These are phyloP conservation scores for Cercospora zeina DNA, from an alignment of 2,329 filamentous ascomycete genomes.

Conservation along the genomic window DNA sequence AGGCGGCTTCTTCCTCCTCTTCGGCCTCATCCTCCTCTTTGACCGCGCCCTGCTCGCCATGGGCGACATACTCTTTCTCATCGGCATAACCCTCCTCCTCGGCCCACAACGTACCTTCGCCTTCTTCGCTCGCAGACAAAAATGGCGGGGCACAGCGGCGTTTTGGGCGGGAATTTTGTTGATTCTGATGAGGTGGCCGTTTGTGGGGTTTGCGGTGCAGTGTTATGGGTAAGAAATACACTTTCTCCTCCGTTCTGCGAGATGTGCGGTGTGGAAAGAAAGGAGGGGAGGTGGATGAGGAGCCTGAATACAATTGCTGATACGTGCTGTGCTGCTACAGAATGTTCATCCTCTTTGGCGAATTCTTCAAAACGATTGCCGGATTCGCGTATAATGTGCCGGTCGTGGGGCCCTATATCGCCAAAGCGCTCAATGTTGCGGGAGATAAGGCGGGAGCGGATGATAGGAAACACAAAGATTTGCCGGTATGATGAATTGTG, in stretches of 20 bases:
- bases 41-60: slow-evolving; percentile 97
- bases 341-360: slow-evolving; percentile 89
- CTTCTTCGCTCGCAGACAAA: slow-evolving; percentile 94
- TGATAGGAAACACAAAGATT: slow-evolving; percentile 69
- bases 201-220: slow-evolving; percentile 88
- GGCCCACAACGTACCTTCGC: slow-evolving; percentile 84
- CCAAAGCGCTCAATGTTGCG: slow-evolving; percentile 69
- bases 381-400: slow-evolving; percentile 83
- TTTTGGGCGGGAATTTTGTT: slow-evolving; percentile 81
- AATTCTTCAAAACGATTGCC: slow-evolving; percentile 91
- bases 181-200: slow-evolving; percentile 86
- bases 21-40: slow-evolving; percentile 95
- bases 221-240: slow-evolving; percentile 44
- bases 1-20: slow-evolving; percentile 94
- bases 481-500: slow-evolving; percentile 64
- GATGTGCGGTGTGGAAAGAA: neutral
- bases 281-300: neutral
- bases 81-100: slow-evolving; percentile 94
- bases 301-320: neutral
- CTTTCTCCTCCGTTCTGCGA: neutral
- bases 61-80: slow-evolving; percentile 98
- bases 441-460: slow-evolving; percentile 64
- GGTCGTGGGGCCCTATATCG: slow-evolving; percentile 82
- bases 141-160: slow-evolving; percentile 84
- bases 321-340: slow-evolving; percentile 62